Conservation (phyloP, 257 asterid species). For the Nemophila menziesii region DNA sequence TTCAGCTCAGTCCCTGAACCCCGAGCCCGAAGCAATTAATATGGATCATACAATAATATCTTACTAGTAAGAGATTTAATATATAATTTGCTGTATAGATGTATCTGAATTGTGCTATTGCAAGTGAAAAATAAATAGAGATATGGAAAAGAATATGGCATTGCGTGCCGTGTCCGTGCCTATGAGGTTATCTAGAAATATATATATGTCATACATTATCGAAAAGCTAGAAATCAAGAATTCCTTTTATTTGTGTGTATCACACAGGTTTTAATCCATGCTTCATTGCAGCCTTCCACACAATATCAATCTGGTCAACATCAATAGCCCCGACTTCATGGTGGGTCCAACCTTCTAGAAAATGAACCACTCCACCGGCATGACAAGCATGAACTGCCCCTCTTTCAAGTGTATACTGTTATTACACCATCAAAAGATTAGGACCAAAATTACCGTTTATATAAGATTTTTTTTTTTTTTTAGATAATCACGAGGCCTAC, state of each 20-base stretch:
- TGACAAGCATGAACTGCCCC: conserved; percentile 97
- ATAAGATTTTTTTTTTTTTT: too few relatives aligned
- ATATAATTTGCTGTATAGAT: neutral
- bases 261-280: conserved; percentile 64
- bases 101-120: neutral
- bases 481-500: conserved; percentile 16
- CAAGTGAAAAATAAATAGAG: neutral
- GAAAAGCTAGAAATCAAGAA: too few relatives aligned
- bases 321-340: conserved; percentile 82
- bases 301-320: conserved; percentile 73
- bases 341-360: conserved; percentile 78
- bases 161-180: too few relatives aligned
- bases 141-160: neutral
- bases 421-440: neutral
- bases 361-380: conserved; percentile 85
- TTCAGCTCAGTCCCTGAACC: too few relatives aligned
- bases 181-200: neutral
- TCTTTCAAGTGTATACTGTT: conserved; percentile 78
- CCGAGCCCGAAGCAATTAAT: too few relatives aligned
- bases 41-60: too few relatives aligned
- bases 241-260: too few relatives aligned
- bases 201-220: neutral
- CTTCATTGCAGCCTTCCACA: conserved; percentile 85
- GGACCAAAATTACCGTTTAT: neutral
- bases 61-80: too few relatives aligned